Percentiles rank a stretch among this genome's conserved stretches.
Conservation (phyloP, 345 rosid genomes). For the Eutrema yunnanense region DNA sequence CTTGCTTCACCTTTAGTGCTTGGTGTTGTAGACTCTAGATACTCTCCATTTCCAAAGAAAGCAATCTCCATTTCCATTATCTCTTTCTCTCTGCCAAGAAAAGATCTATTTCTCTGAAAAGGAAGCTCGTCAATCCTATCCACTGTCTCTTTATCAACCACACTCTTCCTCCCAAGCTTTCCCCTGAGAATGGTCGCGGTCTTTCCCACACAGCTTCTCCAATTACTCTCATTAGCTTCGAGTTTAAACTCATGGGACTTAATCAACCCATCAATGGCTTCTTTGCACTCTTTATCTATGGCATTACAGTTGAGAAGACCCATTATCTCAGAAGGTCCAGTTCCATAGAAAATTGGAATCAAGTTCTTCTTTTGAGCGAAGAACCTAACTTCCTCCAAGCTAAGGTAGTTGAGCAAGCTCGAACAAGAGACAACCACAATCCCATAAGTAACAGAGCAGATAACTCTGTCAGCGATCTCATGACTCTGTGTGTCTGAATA, state of each 20-base stretch:
- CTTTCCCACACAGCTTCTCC: conserved; percentile 73
- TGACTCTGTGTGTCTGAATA: conserved; percentile 75
- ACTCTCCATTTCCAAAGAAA: conserved; percentile 55
- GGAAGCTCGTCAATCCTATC: conserved; percentile 69
- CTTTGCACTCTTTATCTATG: conserved; percentile 64
- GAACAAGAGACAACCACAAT: conserved; percentile 63
- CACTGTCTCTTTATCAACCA: conserved; percentile 39
- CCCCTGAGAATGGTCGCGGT: conserved; percentile 46
- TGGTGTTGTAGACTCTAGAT: conserved; percentile 42
- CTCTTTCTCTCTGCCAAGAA: conserved; percentile 82
- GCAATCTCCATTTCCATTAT: conserved; percentile 65
- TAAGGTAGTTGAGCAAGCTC: conserved; percentile 54
- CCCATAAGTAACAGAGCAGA: conserved; percentile 76
- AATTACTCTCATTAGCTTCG: conserved; percentile 67
- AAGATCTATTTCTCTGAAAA: conserved; percentile 57
- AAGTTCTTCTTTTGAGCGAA: conserved; percentile 87
- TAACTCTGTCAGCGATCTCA: conserved; percentile 81
- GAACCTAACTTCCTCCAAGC: conserved; percentile 84
- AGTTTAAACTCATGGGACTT: conserved; percentile 75
- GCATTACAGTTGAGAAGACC: conserved; percentile 59
- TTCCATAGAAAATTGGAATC: conserved; percentile 73
- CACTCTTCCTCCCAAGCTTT: conserved; percentile 82
- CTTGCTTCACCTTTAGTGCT: conserved; percentile 53
- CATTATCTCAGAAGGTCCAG: conserved; percentile 53
- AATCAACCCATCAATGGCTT: conserved; percentile 73